Conservation (phyloP, 2,329 filamentous ascomycete species). For the Colletotrichum sp. region DNA sequence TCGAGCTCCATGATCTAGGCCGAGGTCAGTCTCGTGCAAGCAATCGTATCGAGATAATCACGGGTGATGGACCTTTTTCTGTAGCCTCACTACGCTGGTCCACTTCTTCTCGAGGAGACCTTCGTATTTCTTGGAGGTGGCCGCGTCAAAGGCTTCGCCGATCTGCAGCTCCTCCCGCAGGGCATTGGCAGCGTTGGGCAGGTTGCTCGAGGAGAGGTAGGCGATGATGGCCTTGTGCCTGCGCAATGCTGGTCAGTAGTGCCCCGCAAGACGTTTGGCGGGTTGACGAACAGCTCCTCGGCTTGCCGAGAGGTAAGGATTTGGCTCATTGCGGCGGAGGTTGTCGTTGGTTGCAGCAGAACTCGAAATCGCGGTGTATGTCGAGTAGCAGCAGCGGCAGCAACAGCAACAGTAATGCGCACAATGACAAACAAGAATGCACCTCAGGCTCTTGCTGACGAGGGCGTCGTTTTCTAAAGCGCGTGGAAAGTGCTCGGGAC, state of each 20-base stretch:
- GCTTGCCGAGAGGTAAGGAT: conserved; percentile 81
- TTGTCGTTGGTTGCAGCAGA: not conserved
- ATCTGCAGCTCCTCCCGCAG: conserved; percentile 81
- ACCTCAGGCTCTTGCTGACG: not conserved
- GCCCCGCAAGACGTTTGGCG: not conserved
- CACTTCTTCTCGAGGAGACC: conserved; percentile 96
- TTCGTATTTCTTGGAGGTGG: conserved; percentile 92
- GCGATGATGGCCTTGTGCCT: conserved; percentile 95
- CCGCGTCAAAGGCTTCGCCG: conserved; percentile 73
- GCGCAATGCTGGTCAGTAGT: conserved; percentile 24
- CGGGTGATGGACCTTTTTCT: conserved; percentile 78
- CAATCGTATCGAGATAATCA: not conserved
- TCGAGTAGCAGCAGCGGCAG: not conserved
- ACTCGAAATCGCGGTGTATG: not conserved
- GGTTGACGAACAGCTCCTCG: conserved; percentile 76
- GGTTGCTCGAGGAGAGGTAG: conserved; percentile 78
- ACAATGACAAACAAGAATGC: not conserved
- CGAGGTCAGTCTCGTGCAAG: not conserved
- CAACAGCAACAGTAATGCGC: not conserved
- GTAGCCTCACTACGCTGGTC: conserved; percentile 92
- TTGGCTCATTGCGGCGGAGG: conserved; percentile 64
- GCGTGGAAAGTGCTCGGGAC: not conserved
- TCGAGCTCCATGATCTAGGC: conserved; percentile 91
- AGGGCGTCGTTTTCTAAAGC: not conserved
- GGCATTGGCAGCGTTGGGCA: conserved; percentile 71